Evolutionary conservation across 2,329 filamentous ascomycete genomes (phyloP).

Genomic region (Exophiala xenobiotica): DNA sequence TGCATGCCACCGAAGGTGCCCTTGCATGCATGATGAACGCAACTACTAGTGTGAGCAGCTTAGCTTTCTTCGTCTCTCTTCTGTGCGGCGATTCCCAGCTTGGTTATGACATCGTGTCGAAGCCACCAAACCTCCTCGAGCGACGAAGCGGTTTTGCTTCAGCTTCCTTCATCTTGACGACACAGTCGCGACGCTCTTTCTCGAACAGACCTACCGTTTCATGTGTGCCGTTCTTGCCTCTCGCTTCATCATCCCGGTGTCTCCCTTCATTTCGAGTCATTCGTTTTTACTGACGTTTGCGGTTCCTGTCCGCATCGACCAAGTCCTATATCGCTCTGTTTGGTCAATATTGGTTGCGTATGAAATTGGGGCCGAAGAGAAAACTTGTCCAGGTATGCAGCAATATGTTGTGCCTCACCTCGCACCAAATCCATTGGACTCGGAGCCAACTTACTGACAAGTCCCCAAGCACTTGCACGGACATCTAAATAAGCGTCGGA

Average conservation of each 20-base stretch:
- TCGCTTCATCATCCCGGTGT: slow-evolving; percentile 4
- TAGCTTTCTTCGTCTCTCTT: neutral
- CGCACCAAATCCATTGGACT: slow-evolving; percentile 15
- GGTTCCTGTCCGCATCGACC: neutral
- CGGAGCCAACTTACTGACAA: slow-evolving; percentile 20
- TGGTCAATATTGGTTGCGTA: slow-evolving; percentile 23
- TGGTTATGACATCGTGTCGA: slow-evolving; percentile 6
- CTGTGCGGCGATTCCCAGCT: slow-evolving; percentile 4
- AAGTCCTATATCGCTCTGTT: slow-evolving; percentile 11
- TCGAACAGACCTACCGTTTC: slow-evolving; percentile 2
- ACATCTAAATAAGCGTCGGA: slow-evolving; percentile 28
- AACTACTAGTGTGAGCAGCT: neutral
- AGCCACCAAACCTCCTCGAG: neutral
- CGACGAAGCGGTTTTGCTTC: slow-evolving; percentile 4
- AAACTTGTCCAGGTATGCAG: slow-evolving; percentile 23
- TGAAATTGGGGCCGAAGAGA: slow-evolving; percentile 24
- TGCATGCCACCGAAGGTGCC: slow-evolving; percentile 9
- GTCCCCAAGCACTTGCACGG: slow-evolving; percentile 22
- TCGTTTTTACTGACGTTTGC: slow-evolving; percentile 1
- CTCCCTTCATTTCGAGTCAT: slow-evolving; percentile 10
- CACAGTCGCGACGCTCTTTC: slow-evolving; percentile 1
- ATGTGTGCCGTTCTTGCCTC: neutral
- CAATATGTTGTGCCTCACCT: slow-evolving; percentile 23
- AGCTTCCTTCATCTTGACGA: neutral
- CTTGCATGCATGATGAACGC: slow-evolving; percentile 20